Base-by-base conservation (phyloP, 2,329 filamentous ascomycete species). In the Neoascochyta sp. region DNA sequence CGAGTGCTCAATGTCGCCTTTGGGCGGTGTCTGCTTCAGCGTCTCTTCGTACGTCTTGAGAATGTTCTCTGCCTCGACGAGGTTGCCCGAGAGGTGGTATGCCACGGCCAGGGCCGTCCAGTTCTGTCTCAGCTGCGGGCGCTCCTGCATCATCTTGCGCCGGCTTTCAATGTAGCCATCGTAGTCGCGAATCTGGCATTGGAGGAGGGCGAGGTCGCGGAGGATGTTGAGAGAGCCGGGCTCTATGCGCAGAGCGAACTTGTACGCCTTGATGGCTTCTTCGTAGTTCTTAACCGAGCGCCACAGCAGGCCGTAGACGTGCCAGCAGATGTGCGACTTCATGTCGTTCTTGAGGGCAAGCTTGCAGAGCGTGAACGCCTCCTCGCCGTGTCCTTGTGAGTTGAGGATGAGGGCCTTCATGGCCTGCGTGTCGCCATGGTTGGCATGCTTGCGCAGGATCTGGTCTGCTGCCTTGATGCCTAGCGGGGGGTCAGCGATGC, bases 311-410 rank as follows among this genome's bases (percentile, higher is more conserved):
- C 93, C 92, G 63, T 96, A 98, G 39, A 98, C 92, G 66, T 98
- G 93, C 92, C 92, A 98, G 73, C 89, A 96, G 54, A 98, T 89
- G 67, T 96, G 90, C 54, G 89, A 95, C 71, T 93, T 95, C 89
- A 98, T 96, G 63, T 96, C 89, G 54, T 89, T 87, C 47, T 83
- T 88, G 52, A 98, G 74, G 18, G 93, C 92, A 46, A 88, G 78
- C 69, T 95, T 98, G 56, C 86, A 90, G 37, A 98, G 75, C 24
- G 81, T 78, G 62, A 98, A 98, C 1, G 93, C 93, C 68, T 98
- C 92, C 35, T 95, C 87, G 16, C 83, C 81, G 67, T 94, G 90
- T 50, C 88, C 87, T 66, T 90, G 83, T 24, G 85, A 83, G 64
- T 94, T 96, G 65, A 96, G 78, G 49, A 96, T 95, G 48, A 98